Conservation (phyloP, 306 rosid species). For the Prunus mira region DNA sequence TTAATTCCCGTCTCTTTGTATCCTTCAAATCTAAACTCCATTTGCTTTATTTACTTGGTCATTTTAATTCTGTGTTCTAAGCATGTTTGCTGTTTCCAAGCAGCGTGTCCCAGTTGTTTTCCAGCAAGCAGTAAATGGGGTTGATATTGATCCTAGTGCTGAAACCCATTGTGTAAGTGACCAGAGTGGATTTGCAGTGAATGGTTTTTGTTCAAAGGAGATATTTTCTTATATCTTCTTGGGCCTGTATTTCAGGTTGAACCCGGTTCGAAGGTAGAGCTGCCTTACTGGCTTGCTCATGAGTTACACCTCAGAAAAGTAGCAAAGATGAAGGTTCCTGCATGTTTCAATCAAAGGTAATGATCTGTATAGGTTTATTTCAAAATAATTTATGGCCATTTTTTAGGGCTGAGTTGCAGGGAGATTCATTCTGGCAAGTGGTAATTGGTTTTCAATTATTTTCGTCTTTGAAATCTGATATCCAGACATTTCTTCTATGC, state of each 20-base stretch:
- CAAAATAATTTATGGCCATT: slow-evolving; percentile 9
- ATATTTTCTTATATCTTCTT: slow-evolving; percentile 24
- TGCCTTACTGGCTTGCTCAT: slow-evolving; percentile 93
- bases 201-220: slow-evolving; percentile 11
- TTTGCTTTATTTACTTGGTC: slow-evolving; percentile 7
- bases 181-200: slow-evolving; percentile 1
- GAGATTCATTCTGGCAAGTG: not conserved
- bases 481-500: not conserved
- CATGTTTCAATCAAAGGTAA: slow-evolving; percentile 87
- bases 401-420: not conserved
- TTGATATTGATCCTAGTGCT: slow-evolving; percentile 85
- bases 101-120: slow-evolving; percentile 70
- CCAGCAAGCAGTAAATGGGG: slow-evolving; percentile 78
- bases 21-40: not conserved
- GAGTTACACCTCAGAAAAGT: slow-evolving; percentile 79
- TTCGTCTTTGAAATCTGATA: not conserved
- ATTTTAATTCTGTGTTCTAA: slow-evolving; percentile 12
- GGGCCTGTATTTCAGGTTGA: slow-evolving; percentile 66
- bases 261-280: slow-evolving; percentile 81
- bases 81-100: slow-evolving; percentile 17
- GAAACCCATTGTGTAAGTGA: slow-evolving; percentile 66
- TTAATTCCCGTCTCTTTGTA: slow-evolving; percentile 12
- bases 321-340: slow-evolving; percentile 57
- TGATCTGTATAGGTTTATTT: not conserved
- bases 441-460: not conserved